These are phyloP conservation scores for Aspergillus saccharolyticus DNA, from an alignment of 495 filamentous ascomycete genomes.

Conservation along the genomic window DNA sequence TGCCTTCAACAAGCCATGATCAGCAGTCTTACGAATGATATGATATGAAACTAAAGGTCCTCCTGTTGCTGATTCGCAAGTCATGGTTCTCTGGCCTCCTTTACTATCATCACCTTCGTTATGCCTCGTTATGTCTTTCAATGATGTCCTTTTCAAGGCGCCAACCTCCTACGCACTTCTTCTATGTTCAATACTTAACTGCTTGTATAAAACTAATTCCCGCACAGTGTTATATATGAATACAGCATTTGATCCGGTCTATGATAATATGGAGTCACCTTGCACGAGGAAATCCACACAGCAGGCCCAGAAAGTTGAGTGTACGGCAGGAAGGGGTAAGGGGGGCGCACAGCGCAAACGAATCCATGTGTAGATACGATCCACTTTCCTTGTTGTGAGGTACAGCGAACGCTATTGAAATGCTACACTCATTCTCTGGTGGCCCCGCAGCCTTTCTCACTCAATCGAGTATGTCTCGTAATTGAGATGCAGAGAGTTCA, in stretches of 20 bases:
- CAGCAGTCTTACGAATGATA: conserved; percentile 6
- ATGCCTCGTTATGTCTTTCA: not conserved
- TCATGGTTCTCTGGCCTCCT: conserved; percentile 3
- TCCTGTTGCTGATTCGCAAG: not conserved
- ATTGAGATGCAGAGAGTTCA: conserved; percentile 18
- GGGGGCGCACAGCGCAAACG: not conserved
- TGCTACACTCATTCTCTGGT: conserved; percentile 1
- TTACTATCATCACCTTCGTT: conserved; percentile 1
- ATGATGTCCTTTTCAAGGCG: conserved; percentile 2
- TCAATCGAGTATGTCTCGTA: conserved; percentile 23
- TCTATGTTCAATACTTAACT: conserved; percentile 15
- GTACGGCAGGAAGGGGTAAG: too few relatives aligned
- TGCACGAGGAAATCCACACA: not conserved
- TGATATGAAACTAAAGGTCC: conserved; percentile 11
- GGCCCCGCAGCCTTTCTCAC: conserved; percentile 16
- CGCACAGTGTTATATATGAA: not conserved
- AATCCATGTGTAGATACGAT: not conserved
- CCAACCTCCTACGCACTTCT: conserved; percentile 8
- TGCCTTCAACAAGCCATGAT: not conserved
- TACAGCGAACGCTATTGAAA: not conserved
- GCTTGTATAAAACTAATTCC: conserved; percentile 9
- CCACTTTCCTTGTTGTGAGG: not conserved
- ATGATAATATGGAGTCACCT: not conserved
- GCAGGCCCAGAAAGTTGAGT: too few relatives aligned
- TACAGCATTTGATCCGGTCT: not conserved